Conservation (phyloP, 345 rosid species). For the Hevea brasiliensis region DNA sequence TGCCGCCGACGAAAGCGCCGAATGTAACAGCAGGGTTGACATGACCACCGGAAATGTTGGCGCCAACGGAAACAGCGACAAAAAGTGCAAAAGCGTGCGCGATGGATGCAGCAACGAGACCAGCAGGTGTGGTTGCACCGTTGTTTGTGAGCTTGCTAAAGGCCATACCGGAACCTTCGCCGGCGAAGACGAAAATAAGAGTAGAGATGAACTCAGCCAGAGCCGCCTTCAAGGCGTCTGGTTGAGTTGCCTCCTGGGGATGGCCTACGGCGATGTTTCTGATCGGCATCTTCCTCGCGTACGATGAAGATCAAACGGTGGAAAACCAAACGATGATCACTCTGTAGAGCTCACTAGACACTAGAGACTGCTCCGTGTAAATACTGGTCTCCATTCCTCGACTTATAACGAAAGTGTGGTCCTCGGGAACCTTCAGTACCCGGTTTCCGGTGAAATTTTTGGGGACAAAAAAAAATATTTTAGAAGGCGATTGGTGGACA, state of each 20-base stretch:
- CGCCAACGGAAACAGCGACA: conserved; percentile 72
- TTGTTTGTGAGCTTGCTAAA: conserved; percentile 69
- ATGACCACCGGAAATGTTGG: conserved; percentile 91
- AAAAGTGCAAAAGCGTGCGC: conserved; percentile 83
- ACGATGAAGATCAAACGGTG: conserved; percentile 7
- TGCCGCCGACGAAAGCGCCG: conserved; percentile 81
- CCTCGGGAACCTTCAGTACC: conserved; percentile 21
- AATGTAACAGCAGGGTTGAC: conserved; percentile 93
- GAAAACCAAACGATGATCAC: background rate
- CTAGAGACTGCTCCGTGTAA: too few relatives aligned
- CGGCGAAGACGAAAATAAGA: conserved; percentile 83
- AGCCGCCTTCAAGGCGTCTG: conserved; percentile 68
- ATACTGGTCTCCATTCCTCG: conserved; percentile 23
- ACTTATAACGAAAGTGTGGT: conserved; percentile 36
- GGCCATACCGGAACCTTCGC: conserved; percentile 92
- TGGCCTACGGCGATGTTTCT: conserved; percentile 82
- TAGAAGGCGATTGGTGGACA: conserved; percentile 28
- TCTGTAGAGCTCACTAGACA: too few relatives aligned
- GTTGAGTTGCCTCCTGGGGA: conserved; percentile 60
- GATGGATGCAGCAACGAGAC: conserved; percentile 67
- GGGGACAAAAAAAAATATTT: conserved; percentile 5
- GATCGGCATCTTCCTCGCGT: conserved; percentile 60
- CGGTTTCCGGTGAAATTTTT: conserved; percentile 33
- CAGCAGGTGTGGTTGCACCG: conserved; percentile 68
- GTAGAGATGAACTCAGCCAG: conserved; percentile 88